phyloP scores from a whole-genome alignment of 192 early-diverging fungal species.

The Entrophospora sp. region DNA sequence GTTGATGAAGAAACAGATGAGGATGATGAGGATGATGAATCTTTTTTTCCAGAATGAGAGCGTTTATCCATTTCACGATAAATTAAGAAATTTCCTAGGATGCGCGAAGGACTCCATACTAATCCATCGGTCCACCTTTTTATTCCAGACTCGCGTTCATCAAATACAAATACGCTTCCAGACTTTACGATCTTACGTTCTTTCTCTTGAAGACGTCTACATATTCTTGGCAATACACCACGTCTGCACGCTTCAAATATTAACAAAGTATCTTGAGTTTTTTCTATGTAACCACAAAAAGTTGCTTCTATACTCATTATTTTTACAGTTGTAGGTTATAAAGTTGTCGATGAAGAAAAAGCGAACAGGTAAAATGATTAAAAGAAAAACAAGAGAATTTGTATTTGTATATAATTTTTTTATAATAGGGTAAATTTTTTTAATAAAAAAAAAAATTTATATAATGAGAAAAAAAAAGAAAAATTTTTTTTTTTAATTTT shows the following conservation, averaged over 20 bases:
- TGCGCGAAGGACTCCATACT: conserved; percentile 76
- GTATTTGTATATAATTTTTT: too few relatives aligned
- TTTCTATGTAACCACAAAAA: conserved; percentile 61
- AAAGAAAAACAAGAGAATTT: too few relatives aligned
- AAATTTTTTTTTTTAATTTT: too few relatives aligned
- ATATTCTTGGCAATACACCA: conserved; percentile 56
- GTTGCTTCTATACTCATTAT: conserved; percentile 46
- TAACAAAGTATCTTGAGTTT: conserved; percentile 66
- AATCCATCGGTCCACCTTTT: conserved; percentile 84
- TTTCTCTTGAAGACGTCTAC: conserved; percentile 60
- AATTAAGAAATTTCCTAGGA: conserved; percentile 70
- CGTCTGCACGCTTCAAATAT: conserved; percentile 72
- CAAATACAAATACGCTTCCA: conserved; percentile 80
- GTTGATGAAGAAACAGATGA: conserved; percentile 26
- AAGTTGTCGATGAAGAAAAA: too few relatives aligned
- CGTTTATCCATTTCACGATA: conserved; percentile 65
- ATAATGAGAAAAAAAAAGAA: too few relatives aligned
- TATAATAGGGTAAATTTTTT: too few relatives aligned
- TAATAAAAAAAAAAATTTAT: too few relatives aligned
- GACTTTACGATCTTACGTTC: conserved; percentile 63
- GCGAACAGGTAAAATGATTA: too few relatives aligned
- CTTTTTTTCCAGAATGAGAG: conserved; percentile 39
- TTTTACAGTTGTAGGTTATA: too few relatives aligned
- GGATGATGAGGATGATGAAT: conserved; percentile 36
- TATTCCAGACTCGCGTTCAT: conserved; percentile 75